Evolutionary conservation across 306 rosid species (phyloP).

Genomic region (Crotalaria pallida): DNA sequence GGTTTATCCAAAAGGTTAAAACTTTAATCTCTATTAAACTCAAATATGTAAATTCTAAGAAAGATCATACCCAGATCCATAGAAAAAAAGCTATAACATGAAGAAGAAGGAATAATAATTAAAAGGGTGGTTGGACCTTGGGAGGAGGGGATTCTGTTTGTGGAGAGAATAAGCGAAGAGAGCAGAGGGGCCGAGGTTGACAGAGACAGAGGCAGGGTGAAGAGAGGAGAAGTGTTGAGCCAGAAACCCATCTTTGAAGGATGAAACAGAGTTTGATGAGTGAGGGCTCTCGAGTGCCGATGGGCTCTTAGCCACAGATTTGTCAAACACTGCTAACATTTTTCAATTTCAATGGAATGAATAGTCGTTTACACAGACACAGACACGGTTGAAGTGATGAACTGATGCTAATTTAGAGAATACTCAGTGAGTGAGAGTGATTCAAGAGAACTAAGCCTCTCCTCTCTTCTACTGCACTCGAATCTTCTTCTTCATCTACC

Average conservation of each 20-base stretch:
- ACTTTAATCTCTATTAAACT: not conserved
- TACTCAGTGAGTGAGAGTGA: too few species aligned
- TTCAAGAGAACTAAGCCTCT: too few species aligned
- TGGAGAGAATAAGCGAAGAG: conserved; percentile 56
- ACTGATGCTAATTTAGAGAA: too few species aligned
- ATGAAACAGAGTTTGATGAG: conserved; percentile 53
- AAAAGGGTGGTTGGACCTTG: conserved; percentile 44
- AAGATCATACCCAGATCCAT: not conserved
- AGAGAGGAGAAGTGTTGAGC: conserved; percentile 56
- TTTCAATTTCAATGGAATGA: conserved; percentile 26
- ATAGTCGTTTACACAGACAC: too few species aligned
- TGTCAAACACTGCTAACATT: conserved; percentile 89
- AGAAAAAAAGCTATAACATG: not conserved
- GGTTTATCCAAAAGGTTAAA: not conserved
- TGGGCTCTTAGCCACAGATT: conserved; percentile 85
- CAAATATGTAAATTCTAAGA: not conserved
- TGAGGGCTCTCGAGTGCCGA: conserved; percentile 64
- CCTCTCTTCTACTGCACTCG: too few species aligned
- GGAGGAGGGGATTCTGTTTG: conserved; percentile 73
- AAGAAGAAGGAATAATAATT: not conserved
- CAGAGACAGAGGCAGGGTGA: conserved; percentile 61
- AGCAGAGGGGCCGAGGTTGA: conserved; percentile 65
- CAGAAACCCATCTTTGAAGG: conserved; percentile 69
- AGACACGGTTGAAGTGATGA: too few species aligned
- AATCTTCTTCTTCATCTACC: too few species aligned